These are phyloP conservation scores for Tetracladium marchalianum DNA, from an alignment of 495 filamentous ascomycete genomes.

Conservation along the genomic window DNA sequence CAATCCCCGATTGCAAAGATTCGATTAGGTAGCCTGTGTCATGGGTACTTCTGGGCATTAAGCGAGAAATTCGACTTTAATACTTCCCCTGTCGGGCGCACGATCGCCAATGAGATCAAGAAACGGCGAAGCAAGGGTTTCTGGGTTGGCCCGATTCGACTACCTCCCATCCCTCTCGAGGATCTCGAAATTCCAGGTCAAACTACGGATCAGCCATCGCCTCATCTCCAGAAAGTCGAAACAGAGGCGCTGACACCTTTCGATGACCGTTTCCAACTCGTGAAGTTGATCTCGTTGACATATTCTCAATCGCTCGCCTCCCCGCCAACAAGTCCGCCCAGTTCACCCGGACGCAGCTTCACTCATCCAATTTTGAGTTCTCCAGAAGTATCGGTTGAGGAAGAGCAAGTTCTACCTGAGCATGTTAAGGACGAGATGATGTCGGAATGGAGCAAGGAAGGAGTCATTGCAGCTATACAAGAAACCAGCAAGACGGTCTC, in stretches of 20 bases:
- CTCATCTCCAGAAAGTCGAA: constrained; percentile 40
- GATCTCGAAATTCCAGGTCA: constrained; percentile 23
- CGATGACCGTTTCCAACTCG: constrained; percentile 52
- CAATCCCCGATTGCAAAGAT: constrained; percentile 56
- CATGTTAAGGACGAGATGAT: constrained; percentile 63
- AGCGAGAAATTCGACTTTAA: constrained; percentile 72
- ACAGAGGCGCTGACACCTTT: constrained; percentile 54
- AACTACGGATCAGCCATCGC: constrained; percentile 28
- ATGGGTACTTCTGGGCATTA: constrained; percentile 77
- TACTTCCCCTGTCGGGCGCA: constrained; percentile 49
- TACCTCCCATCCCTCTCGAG: constrained; percentile 41
- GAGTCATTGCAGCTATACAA: constrained; percentile 55
- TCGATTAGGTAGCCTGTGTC: constrained; percentile 70
- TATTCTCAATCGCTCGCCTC: constrained; percentile 50
- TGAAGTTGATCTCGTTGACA: constrained; percentile 58
- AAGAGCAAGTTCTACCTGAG: constrained; percentile 25
- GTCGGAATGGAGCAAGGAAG: constrained; percentile 67
- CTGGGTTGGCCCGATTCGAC: constrained; percentile 59
- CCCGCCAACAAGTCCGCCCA: constrained; percentile 57
- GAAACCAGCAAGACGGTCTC: constrained; percentile 57
- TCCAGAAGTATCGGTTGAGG: constrained; percentile 1
- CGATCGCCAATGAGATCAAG: constrained; percentile 65
- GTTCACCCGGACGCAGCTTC: constrained; percentile 59
- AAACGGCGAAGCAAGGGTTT: constrained; percentile 58
- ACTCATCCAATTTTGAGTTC: constrained; percentile 47